Evolutionary conservation across 1,284 basidiomycete genomes (phyloP).

Genomic region (Puccinia novopanici): DNA sequence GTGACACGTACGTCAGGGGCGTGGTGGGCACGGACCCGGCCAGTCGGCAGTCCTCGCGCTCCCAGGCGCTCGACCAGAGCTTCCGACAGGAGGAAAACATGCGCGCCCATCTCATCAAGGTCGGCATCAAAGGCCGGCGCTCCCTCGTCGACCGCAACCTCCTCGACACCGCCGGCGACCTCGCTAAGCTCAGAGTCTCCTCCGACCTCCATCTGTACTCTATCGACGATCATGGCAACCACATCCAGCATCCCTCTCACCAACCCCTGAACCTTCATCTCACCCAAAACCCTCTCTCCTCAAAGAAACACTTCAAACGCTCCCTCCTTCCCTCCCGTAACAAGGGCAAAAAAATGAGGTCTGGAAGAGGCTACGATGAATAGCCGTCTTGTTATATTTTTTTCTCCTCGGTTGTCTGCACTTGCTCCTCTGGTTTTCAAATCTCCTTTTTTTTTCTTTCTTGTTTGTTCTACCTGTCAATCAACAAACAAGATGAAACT

Average conservation of each 20-base stretch:
- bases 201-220: constrained; percentile 51
- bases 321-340: constrained; percentile 58
- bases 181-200: constrained; percentile 1
- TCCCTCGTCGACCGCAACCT: constrained; percentile 26
- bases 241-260: constrained; percentile 68
- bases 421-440: background rate
- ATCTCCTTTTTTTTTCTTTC: background rate
- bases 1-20: constrained; percentile 74
- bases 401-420: background rate
- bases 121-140: constrained; percentile 52
- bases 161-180: background rate
- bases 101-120: constrained; percentile 24
- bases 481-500: background rate
- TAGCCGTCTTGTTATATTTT: background rate
- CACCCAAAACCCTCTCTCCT: constrained; percentile 62
- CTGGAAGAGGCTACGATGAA: constrained; percentile 83
- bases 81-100: constrained; percentile 69
- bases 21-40: constrained; percentile 53
- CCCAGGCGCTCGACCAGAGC: constrained; percentile 70
- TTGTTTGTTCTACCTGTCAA: background rate
- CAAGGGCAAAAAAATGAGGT: constrained; percentile 78
- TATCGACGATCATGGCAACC: constrained; percentile 67
- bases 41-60: constrained; percentile 55
- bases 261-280: constrained; percentile 72
- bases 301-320: constrained; percentile 89